Evolutionary conservation across 805 yeast species (phyloP).

Genomic region (Scheffersomyces stipitis): DNA sequence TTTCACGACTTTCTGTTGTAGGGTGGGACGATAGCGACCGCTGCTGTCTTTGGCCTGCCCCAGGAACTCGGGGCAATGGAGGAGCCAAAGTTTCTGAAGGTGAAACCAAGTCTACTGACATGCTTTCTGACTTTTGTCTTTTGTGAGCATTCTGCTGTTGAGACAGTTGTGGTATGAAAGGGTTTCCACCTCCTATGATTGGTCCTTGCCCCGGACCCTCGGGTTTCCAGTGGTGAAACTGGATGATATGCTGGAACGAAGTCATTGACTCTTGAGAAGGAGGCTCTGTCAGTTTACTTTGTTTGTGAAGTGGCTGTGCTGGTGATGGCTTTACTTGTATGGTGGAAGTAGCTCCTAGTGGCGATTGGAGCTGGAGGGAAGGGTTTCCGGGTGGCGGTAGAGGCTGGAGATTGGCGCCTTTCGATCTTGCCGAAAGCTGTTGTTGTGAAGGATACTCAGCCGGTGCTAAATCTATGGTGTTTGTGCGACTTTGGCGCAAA

Average conservation of each 20-base stretch:
- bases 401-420: background rate
- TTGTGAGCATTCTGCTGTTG: constrained; percentile 25
- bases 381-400: constrained; percentile 4
- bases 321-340: constrained; percentile 44
- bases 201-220: constrained; percentile 26
- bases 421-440: background rate
- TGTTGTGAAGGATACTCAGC: constrained; percentile 1
- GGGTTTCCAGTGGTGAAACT: constrained; percentile 60
- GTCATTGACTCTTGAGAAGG: constrained; percentile 46
- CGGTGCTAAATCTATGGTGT: background rate
- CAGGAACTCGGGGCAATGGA: background rate
- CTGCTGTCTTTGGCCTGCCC: constrained; percentile 3
- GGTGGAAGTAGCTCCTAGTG: constrained; percentile 29
- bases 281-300: constrained; percentile 26
- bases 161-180: constrained; percentile 8
- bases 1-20: background rate
- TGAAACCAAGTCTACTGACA: constrained; percentile 26
- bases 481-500: constrained; percentile 2
- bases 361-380: constrained; percentile 10
- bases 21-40: background rate
- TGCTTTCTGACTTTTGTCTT: constrained; percentile 36
- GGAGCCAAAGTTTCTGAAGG: background rate
- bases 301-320: constrained; percentile 40
- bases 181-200: constrained; percentile 4
- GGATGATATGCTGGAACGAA: constrained; percentile 50